These are phyloP conservation scores for Talaromyces sp. DNA, from an alignment of 2,329 filamentous ascomycete genomes.

Conservation along the genomic window DNA sequence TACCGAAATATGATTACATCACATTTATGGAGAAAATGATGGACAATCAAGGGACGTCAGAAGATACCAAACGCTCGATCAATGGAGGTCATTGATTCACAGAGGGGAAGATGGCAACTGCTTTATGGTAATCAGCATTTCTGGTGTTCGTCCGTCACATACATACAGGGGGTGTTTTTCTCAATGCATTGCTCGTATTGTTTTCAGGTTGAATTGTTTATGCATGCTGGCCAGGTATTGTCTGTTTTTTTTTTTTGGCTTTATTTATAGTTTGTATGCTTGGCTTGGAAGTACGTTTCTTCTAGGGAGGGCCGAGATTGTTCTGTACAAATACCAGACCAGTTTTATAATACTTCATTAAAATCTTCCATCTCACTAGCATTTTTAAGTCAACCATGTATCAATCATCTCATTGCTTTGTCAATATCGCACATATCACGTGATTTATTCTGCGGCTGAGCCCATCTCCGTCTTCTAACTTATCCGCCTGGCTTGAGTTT, in stretches of 20 bases:
- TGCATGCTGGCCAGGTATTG: constrained; percentile 17
- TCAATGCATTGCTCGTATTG: not conserved
- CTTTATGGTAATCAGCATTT: constrained; percentile 12
- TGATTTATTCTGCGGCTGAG: not conserved
- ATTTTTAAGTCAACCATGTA: not conserved
- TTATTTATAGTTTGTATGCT: not conserved
- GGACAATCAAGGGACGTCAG: constrained; percentile 27
- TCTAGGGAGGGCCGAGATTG: not conserved
- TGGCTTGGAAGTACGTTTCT: not conserved
- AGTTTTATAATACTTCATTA: too few species aligned
- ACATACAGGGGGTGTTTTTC: constrained; percentile 10
- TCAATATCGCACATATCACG: not conserved
- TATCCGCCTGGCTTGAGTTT: not conserved
- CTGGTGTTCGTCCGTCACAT: constrained; percentile 2
- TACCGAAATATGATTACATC: constrained; percentile 93
- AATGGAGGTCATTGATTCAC: constrained; percentile 15
- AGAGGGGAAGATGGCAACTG: not conserved
- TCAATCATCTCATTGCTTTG: not conserved
- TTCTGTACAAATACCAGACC: not conserved
- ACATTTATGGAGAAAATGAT: constrained; percentile 92
- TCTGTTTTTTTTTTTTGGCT: constrained; percentile 3
- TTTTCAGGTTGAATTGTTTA: constrained; percentile 2
- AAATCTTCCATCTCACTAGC: not conserved
- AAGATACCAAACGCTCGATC: constrained; percentile 22
- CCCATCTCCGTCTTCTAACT: not conserved